Conservation (phyloP, 371 early-diverging fungal genomes). For the Mortierella sp. region DNA sequence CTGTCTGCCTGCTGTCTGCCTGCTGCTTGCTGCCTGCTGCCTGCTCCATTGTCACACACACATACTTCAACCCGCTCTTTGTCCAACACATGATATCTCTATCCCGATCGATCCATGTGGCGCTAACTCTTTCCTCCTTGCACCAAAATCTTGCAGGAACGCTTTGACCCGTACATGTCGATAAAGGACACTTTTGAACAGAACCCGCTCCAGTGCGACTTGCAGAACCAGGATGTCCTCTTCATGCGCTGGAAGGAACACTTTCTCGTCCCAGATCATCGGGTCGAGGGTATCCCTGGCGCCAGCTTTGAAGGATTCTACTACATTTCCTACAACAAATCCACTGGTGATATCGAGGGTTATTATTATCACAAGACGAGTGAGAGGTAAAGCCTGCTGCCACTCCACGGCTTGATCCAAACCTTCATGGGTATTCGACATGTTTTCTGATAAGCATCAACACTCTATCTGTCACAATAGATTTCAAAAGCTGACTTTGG, state of each 20-base stretch:
- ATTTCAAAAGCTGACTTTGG: slow-evolving; percentile 84
- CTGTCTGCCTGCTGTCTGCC: too few species aligned
- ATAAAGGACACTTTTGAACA: slow-evolving; percentile 71
- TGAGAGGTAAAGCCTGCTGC: slow-evolving; percentile 30
- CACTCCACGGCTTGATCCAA: background rate
- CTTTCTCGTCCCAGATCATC: slow-evolving; percentile 95
- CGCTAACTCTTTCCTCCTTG: background rate
- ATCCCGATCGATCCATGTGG: background rate
- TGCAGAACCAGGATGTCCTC: slow-evolving; percentile 74
- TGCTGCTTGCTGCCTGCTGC: too few species aligned
- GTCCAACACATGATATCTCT: background rate
- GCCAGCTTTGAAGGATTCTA: slow-evolving; percentile 97
- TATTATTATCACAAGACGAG: slow-evolving; percentile 80
- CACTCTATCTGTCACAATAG: slow-evolving; percentile 24
- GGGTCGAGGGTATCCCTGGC: slow-evolving; percentile 83
- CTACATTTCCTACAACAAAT: slow-evolving; percentile 89
- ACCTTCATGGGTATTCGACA: background rate
- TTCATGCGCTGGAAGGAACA: slow-evolving; percentile 99
- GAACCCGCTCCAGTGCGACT: slow-evolving; percentile 77
- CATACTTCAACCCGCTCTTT: background rate
- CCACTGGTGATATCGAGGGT: slow-evolving; percentile 83
- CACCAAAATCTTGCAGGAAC: slow-evolving; percentile 27
- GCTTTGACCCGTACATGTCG: slow-evolving; percentile 75
- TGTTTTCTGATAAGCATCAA: background rate
- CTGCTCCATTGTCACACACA: too few species aligned